Base-by-base conservation (phyloP, 352 stramenopile genomes). In the Phytophthora crassamura region DNA sequence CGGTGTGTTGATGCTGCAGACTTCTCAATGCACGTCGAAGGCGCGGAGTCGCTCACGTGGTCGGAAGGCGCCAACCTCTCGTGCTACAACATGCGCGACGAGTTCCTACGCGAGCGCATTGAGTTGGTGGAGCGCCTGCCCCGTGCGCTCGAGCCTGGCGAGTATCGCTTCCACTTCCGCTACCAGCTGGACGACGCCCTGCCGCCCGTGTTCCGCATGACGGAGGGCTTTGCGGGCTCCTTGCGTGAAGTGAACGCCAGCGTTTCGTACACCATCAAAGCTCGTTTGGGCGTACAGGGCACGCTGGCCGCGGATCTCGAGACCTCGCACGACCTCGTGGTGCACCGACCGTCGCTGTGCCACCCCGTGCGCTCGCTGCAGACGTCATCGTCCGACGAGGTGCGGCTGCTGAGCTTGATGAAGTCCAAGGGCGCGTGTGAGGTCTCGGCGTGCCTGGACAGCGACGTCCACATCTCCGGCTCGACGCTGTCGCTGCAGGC, bases 221-320 rank as follows among this genome's bases (percentile, higher is more conserved):
- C 49, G 11, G 40, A 62, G 14, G 54, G 58, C 11, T 65, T 53
- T 42, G 64, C 54, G 1, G 52, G 45, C 1, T 11, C 45, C 25
- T 68, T 71, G 59, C 49, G 43, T 9, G 32, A 72, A 15, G 64
- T 90, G 12, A 75, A 88, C 28, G 78, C 79, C 20, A 89, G 75
- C 4, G 86, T 93, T 58, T 72, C 82, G 30, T 93, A 93, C 69
- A 80, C 74, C 15, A 74, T 93, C 16, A 90, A 86, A 46, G 80
- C 78, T 40, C 69, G 66, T 14, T 66, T 93, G 25, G 55, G 72
- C 20, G 72, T 93, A 33, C 71, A 80, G 41, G 79, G 80, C 25
- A 69, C 78, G 36, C 75, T 91, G 58, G 74, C 79, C 22, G 76
- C 78, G 4, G 78, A 91, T 48, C 51, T 93, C 34, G 77, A 93